These are phyloP conservation scores for Bipolaris sorokiniana DNA, from an alignment of 2,329 filamentous ascomycete species.

Conservation along the genomic window DNA sequence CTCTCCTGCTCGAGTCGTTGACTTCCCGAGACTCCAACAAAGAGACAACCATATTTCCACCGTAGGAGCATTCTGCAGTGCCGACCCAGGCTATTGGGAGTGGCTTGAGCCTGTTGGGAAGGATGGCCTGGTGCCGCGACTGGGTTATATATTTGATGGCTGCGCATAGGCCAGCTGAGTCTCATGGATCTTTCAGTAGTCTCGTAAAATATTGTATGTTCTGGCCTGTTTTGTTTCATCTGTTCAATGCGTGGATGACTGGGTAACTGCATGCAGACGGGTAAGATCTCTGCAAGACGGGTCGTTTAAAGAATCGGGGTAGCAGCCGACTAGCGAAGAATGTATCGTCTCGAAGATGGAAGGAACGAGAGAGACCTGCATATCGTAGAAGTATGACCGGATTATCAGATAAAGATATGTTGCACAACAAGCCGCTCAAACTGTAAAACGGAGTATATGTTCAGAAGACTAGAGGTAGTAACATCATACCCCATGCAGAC, in stretches of 20 bases:
- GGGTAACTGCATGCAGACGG: conserved; percentile 1
- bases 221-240: neutral
- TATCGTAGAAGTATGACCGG: too few relatives aligned
- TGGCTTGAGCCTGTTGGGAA: neutral
- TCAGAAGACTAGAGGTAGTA: neutral
- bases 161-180: neutral
- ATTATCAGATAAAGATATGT: too few relatives aligned
- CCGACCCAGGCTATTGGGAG: neutral
- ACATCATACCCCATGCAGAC: neutral
- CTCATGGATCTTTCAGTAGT: conserved; percentile 1
- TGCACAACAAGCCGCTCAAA: too few relatives aligned
- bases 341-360: neutral
- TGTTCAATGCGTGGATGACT: conserved; percentile 7
- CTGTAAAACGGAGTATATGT: too few relatives aligned
- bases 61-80: neutral
- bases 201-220: neutral
- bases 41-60: neutral
- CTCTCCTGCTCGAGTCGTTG: conserved; percentile 6
- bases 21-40: conserved; percentile 10
- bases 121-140: neutral
- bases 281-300: neutral
- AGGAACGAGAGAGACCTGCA: too few relatives aligned
- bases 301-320: neutral
- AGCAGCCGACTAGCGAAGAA: neutral
- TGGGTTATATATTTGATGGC: neutral